Conservation (phyloP, 1,284 basidiomycete species). For the Sanghuangporus baumii region DNA sequence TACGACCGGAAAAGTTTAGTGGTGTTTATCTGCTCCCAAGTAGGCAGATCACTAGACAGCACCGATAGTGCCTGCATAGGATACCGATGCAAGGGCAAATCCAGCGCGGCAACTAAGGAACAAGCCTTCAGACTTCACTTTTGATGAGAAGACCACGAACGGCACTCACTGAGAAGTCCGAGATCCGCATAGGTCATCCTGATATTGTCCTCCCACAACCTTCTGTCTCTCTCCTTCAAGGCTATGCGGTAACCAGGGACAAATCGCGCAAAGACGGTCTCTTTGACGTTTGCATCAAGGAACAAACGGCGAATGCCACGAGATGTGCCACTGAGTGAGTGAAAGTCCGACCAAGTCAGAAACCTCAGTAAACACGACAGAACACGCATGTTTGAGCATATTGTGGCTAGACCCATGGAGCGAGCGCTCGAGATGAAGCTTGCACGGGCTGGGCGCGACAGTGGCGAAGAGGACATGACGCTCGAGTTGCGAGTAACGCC, state of each 20-base stretch:
- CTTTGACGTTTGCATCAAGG: constrained; percentile 33
- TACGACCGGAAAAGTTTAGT: constrained; percentile 41
- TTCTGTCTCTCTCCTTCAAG: constrained; percentile 35
- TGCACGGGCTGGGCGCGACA: not conserved
- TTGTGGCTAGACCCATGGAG: constrained; percentile 6
- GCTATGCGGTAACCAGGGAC: constrained; percentile 51
- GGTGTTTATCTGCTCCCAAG: constrained; percentile 31
- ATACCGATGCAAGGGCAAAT: constrained; percentile 51
- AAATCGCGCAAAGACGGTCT: constrained; percentile 52
- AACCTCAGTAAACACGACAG: constrained; percentile 39
- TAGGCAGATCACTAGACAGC: constrained; percentile 35
- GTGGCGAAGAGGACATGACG: constrained; percentile 4
- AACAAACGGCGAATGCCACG: constrained; percentile 42
- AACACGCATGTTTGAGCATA: constrained; percentile 21
- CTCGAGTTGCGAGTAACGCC: not conserved
- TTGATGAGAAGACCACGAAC: constrained; percentile 7
- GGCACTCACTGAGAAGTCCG: constrained; percentile 52
- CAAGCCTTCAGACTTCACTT: not conserved
- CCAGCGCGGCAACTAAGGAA: constrained; percentile 54
- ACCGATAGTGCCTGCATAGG: constrained; percentile 51
- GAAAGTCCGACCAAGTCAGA: constrained; percentile 49
- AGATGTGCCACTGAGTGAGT: constrained; percentile 46
- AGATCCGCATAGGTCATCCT: constrained; percentile 52
- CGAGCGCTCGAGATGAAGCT: constrained; percentile 5
- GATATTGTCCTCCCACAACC: constrained; percentile 37